phyloP scores from a whole-genome alignment of 2,329 filamentous ascomycete species.

The Ceratocystis alfenasii region DNA sequence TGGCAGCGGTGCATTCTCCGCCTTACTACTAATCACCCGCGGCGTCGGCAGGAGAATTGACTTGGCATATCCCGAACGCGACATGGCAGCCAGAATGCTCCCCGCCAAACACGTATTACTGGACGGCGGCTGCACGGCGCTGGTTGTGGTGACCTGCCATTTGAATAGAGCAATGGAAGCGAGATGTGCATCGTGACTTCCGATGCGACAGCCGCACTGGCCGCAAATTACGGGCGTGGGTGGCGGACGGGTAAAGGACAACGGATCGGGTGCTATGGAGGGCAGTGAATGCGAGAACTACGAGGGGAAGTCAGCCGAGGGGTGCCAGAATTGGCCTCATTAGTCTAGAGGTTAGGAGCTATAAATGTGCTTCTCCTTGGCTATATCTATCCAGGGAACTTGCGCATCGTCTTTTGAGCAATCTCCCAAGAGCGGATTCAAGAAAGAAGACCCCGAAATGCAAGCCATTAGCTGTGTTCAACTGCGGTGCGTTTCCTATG shows the following conservation, averaged over 20 bases:
- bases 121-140: conserved; percentile 28
- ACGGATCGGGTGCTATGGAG: not conserved
- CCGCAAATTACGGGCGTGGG: conserved; percentile 33
- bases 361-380: conserved; percentile 40
- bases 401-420: conserved; percentile 38
- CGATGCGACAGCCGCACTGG: conserved; percentile 37
- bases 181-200: conserved; percentile 36
- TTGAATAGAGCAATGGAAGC: conserved; percentile 43
- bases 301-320: not conserved
- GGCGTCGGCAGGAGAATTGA: conserved; percentile 37
- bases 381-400: conserved; percentile 35
- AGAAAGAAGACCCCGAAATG: not conserved
- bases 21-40: conserved; percentile 13
- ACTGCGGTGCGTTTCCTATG: conserved; percentile 1
- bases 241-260: conserved; percentile 10
- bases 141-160: conserved; percentile 38
- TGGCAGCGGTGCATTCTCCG: not conserved
- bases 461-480: not conserved
- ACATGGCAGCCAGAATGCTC: conserved; percentile 41
- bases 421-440: conserved; percentile 32
- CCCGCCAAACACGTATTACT: conserved; percentile 42
- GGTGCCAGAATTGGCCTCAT: not conserved
- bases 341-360: conserved; percentile 23
- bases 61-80: conserved; percentile 47
- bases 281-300: conserved; percentile 12